Percentiles rank a stretch among this genome's conserved stretches.
Evolutionary conservation across 768 basidiomycete genomes (phyloP).

Genomic region (Lyophyllum semitale): DNA sequence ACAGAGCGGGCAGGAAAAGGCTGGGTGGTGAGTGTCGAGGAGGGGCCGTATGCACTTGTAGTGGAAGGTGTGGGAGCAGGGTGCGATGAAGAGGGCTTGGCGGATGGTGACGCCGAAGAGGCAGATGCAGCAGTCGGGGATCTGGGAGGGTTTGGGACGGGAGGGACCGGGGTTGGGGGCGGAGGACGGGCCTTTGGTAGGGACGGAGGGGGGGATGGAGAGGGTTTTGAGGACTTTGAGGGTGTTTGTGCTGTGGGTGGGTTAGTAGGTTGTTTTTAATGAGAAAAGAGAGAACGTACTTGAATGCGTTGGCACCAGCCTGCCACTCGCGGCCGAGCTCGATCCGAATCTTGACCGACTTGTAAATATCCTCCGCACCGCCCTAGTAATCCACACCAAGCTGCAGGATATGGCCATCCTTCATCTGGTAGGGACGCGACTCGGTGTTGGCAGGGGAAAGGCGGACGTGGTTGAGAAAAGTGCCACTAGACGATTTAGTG

Average conservation of each 20-base stretch:
- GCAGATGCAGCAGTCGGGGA: constrained; percentile 94
- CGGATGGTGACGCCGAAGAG: constrained; percentile 89
- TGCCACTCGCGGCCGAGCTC: constrained; percentile 94
- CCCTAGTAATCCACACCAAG: constrained; percentile 98
- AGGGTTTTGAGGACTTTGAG: constrained; percentile 82
- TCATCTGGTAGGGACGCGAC: constrained; percentile 73
- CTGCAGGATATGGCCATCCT: constrained; percentile 93
- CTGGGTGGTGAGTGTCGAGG: constrained; percentile 84
- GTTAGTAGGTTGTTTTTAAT: not conserved
- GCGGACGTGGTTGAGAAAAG: constrained; percentile 93
- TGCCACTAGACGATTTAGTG: constrained; percentile 88
- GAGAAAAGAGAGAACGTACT: constrained; percentile 41
- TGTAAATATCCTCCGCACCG: constrained; percentile 94
- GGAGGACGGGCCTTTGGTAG: constrained; percentile 12
- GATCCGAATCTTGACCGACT: constrained; percentile 93
- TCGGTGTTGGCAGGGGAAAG: constrained; percentile 85
- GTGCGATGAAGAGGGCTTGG: constrained; percentile 96
- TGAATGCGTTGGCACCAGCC: constrained; percentile 87
- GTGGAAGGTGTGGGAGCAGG: constrained; percentile 95
- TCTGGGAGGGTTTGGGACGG: constrained; percentile 15
- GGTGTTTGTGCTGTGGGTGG: constrained; percentile 50
- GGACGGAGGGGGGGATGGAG: constrained; percentile 36
- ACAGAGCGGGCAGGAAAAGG: constrained; percentile 94
- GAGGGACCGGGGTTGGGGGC: constrained; percentile 11
- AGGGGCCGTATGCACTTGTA: constrained; percentile 97